Evolutionary conservation across 2,329 filamentous ascomycete genomes (phyloP).

Genomic region (Clarireedia paspali): DNA sequence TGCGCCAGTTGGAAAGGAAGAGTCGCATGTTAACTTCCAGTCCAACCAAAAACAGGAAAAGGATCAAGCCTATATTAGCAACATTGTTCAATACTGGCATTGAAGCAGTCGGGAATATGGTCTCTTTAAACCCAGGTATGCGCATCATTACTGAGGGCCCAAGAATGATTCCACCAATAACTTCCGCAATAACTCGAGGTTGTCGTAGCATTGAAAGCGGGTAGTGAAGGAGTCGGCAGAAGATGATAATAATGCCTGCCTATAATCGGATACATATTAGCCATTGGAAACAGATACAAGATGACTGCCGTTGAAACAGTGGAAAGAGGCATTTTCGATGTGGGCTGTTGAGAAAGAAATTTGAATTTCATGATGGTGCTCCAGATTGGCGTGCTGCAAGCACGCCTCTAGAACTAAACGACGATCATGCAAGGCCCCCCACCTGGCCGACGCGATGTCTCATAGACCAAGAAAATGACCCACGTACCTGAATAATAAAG

Average conservation of each 20-base stretch:
- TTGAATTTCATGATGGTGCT: neutral
- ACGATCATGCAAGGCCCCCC: neutral
- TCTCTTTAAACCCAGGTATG: constrained; percentile 66
- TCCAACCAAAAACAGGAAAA: constrained; percentile 83
- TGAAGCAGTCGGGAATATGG: constrained; percentile 70
- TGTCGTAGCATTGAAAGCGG: constrained; percentile 71
- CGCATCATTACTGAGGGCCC: constrained; percentile 84
- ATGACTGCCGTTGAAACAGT: neutral
- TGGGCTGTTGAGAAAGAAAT: neutral
- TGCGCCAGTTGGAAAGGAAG: constrained; percentile 70
- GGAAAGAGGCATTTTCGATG: neutral
- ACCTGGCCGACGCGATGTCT: neutral
- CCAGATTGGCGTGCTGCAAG: neutral
- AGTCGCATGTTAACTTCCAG: constrained; percentile 79
- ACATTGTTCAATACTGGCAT: constrained; percentile 70
- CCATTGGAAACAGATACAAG: neutral
- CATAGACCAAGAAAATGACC: neutral
- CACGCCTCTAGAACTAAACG: neutral
- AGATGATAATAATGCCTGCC: constrained; percentile 65
- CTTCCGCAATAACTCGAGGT: constrained; percentile 76
- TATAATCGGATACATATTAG: constrained; percentile 28
- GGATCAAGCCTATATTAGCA: constrained; percentile 73
- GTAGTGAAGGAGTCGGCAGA: constrained; percentile 68
- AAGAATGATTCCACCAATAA: constrained; percentile 76
- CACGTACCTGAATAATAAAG: constrained; percentile 59